These are phyloP conservation scores for Mortierella sp. DNA, from an alignment of 371 early-diverging fungal genomes.

Conservation along the genomic window DNA sequence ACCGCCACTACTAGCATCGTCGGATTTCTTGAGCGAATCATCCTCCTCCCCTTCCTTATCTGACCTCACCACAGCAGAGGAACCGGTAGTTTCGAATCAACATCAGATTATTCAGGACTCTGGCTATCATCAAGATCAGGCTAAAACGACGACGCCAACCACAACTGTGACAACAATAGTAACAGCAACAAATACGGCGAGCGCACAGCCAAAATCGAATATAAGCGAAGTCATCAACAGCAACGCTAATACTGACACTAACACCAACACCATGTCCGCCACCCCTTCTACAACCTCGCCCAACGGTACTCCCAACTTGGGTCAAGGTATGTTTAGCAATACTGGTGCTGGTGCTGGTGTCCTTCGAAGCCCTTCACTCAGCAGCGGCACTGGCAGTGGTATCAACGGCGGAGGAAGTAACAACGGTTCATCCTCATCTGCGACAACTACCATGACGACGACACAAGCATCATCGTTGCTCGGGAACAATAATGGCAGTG, in stretches of 20 bases:
- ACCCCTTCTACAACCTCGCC: constrained; percentile 15
- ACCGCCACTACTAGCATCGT: no score
- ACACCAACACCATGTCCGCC: constrained; percentile 5
- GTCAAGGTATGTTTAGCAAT: constrained; percentile 6
- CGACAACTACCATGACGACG: constrained; percentile 29
- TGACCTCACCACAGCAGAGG: no score
- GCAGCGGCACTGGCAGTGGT: constrained; percentile 14
- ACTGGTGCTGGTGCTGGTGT: constrained; percentile 1
- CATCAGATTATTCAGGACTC: no score
- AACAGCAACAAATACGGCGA: no score
- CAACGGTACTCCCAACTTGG: constrained; percentile 2
- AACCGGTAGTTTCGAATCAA: no score
- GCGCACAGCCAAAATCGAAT: no score
- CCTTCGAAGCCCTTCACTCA: constrained; percentile 25
- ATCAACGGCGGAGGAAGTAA: neutral
- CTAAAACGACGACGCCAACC: neutral
- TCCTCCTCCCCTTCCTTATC: no score
- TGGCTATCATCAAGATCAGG: no score
- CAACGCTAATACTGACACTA: no score
- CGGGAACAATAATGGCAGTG: constrained; percentile 10
- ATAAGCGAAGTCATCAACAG: no score
- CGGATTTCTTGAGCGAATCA: no score
- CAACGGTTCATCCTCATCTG: constrained; percentile 19
- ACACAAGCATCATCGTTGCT: constrained; percentile 16
- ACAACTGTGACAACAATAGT: no score